phyloP scores from a whole-genome alignment of 2,329 filamentous ascomycete species.

The Epichloe glyceriae region DNA sequence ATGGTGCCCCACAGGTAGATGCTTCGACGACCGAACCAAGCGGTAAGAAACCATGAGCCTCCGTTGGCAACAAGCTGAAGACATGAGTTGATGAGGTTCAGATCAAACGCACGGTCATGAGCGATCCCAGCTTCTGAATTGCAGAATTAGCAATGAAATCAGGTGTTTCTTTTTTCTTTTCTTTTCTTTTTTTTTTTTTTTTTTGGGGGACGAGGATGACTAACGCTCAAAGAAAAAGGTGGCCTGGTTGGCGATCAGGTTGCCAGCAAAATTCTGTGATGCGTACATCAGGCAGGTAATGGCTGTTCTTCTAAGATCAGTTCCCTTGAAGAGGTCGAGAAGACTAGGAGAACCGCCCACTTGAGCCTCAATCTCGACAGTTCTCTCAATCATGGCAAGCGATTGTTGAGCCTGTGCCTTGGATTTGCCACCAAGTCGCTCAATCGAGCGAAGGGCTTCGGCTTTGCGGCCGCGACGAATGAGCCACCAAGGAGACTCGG shows the following conservation, averaged over 20 bases:
- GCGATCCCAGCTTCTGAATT: constrained; percentile 10
- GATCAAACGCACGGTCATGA: constrained; percentile 11
- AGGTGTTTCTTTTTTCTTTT: not conserved
- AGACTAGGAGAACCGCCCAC: constrained; percentile 26
- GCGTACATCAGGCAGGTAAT: constrained; percentile 46
- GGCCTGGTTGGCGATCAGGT: constrained; percentile 48
- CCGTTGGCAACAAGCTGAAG: constrained; percentile 21
- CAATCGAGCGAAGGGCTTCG: constrained; percentile 30
- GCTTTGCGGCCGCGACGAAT: constrained; percentile 32
- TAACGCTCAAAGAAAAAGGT: constrained; percentile 42
- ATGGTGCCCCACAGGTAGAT: constrained; percentile 25
- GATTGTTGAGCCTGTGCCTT: constrained; percentile 19
- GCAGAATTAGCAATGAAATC: not conserved
- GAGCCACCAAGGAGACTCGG: constrained; percentile 42
- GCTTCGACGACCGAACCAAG: constrained; percentile 26
- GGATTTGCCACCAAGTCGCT: constrained; percentile 24
- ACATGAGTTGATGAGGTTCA: constrained; percentile 16
- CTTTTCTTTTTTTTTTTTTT: no score
- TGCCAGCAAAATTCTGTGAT: constrained; percentile 46
- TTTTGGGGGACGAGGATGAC: constrained; percentile 2
- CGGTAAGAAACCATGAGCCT: constrained; percentile 20
- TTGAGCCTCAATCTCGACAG: constrained; percentile 36
- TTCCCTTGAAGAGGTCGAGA: constrained; percentile 40
- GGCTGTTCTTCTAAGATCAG: constrained; percentile 38
- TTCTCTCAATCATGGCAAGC: constrained; percentile 44